Base-by-base conservation (phyloP, 345 rosid genomes). In the Citrus hindsii region DNA sequence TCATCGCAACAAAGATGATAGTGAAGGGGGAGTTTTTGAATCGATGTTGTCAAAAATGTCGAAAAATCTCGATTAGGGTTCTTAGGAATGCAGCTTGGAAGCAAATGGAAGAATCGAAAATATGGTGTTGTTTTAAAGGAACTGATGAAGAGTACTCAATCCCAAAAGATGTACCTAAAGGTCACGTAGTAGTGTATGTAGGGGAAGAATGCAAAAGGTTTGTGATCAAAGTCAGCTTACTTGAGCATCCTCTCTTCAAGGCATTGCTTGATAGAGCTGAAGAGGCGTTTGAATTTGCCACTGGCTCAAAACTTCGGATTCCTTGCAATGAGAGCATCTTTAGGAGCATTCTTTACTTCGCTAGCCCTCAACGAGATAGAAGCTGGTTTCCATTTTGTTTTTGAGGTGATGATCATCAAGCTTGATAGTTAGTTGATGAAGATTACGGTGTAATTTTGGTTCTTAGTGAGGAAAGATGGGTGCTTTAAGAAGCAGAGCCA, bases 131-230 rank as follows among this genome's bases (percentile, higher is more conserved):
- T 37, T 55, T 81, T 24, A 13, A 3, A 0, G 21, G 64, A 62
- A 56, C 8, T 14, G 55, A 25, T 13, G 58, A 75, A 2, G 56
- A 30, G 4, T 1, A 18, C n/a, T 30, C 18, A 5, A 67, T 80
- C 30, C 89, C 88, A 0, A 73, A 68, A 24, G 91, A 86, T 70
- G 85, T 88, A 13, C 87, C 91, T 0, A 80, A 67, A 74, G 89
- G 88, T 51, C 86, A 85, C 46, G 7, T 83, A 33, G 89, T 77
- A 7, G 84, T 84, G 3, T 84, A 84, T 4, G 89, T 80, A 5
- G 86, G 89, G 21, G 81, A 85, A 69, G 82, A 83, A 14, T 71
- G 80, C 70, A 81, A 73, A 63, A 86, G 86, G 71, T 88, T 71
- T 74, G 80, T 88, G 4, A 80, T 88, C 64, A 67, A 75, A 27